Percentiles rank a stretch among this genome's conserved stretches.
These are phyloP conservation scores for Oenanthe javanica DNA, from an alignment of 140 eudicot species.

Conservation along the genomic window DNA sequence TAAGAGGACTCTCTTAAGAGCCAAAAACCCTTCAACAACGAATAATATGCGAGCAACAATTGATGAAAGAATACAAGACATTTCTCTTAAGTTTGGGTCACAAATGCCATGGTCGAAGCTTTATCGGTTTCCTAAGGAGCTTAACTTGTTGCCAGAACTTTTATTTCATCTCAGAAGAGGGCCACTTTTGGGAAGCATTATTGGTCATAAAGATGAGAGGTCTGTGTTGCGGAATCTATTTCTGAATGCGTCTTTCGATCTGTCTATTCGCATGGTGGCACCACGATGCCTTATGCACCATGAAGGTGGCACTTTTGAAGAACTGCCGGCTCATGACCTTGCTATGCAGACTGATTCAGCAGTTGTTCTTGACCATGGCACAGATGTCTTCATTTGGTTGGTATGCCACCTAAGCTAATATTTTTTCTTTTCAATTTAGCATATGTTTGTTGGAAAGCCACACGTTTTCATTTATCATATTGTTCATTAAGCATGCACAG, in stretches of 20 bases:
- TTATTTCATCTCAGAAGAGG: conserved; percentile 90
- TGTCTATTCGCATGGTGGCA: conserved; percentile 93
- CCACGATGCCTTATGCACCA: conserved; percentile 96
- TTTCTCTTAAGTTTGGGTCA: conserved; percentile 61
- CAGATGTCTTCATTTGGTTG: conserved; percentile 97
- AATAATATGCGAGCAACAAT: conserved; percentile 57
- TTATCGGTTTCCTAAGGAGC: conserved; percentile 85
- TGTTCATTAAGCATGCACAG: neutral
- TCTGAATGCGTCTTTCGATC: conserved; percentile 77
- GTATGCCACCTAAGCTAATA: conserved; percentile 25
- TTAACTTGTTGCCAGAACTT: conserved; percentile 62
- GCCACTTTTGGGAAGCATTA: conserved; percentile 79
- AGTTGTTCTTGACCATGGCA: conserved; percentile 98
- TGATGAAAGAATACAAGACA: conserved; percentile 81
- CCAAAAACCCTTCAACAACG: conserved; percentile 55
- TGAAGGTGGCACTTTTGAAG: conserved; percentile 99
- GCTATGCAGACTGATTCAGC: conserved; percentile 98
- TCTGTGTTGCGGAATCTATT: conserved; percentile 78
- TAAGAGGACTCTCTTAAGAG: conserved; percentile 68
- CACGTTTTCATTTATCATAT: neutral
- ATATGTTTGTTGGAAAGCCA: neutral
- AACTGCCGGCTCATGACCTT: conserved; percentile 94
- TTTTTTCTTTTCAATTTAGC: neutral
- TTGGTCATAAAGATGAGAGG: conserved; percentile 96
- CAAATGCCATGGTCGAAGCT: conserved; percentile 83